Conservation (phyloP, 140 eudicot genomes). For the Ambrosia hybrid region DNA sequence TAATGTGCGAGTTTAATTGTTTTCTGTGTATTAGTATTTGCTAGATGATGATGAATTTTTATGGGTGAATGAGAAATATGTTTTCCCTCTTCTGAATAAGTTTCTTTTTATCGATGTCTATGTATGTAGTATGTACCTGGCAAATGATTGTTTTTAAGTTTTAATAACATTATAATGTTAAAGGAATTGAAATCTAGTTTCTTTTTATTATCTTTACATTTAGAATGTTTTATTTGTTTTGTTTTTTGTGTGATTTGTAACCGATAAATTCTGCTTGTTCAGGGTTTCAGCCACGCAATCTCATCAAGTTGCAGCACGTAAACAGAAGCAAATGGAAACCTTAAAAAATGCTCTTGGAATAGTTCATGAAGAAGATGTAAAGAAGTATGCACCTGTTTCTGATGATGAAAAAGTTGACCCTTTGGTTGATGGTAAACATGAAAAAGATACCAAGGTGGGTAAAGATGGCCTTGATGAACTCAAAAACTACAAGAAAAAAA, state of each 20-base stretch:
- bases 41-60: not conserved
- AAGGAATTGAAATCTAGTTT: not conserved
- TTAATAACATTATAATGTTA: not conserved
- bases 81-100: not conserved
- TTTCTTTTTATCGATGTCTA: not conserved
- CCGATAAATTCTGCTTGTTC: conserved; percentile 10
- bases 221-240: not conserved
- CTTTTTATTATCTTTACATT: not conserved
- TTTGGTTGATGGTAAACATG: conserved; percentile 25
- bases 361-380: conserved; percentile 45
- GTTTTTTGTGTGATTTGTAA: conserved; percentile 7
- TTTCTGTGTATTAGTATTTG: not conserved
- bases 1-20: conserved; percentile 3
- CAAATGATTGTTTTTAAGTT: not conserved
- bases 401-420: conserved; percentile 44
- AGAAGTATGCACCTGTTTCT: conserved; percentile 36
- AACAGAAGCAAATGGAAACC: conserved; percentile 90
- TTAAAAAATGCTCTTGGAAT: conserved; percentile 82
- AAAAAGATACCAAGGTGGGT: conserved; percentile 31
- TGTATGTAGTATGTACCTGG: not conserved
- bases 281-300: conserved; percentile 93
- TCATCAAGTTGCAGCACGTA: conserved; percentile 92
- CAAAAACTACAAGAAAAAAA: conserved; percentile 36
- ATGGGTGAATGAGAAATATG: not conserved
- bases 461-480: conserved; percentile 29